A percentile compares a stretch with the other conserved stretches of the same genome.
These are phyloP conservation scores for Martiniozyma abietophila DNA, from an alignment of 805 yeast species.

Conservation along the genomic window DNA sequence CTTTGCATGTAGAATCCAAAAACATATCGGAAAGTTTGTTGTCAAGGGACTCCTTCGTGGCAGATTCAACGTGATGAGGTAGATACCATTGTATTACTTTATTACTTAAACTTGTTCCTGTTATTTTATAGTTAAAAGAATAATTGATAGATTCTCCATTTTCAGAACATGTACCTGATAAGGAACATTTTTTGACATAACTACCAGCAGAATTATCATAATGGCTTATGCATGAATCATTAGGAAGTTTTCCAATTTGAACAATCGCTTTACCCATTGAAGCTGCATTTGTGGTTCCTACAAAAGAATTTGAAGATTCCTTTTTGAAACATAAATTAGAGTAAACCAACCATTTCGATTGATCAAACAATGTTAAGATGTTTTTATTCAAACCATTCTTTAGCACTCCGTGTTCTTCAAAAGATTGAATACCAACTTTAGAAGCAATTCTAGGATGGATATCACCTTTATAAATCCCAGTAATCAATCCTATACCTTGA, in stretches of 20 bases:
- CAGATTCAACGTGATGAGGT: constrained; percentile 42
- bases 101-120: constrained; percentile 19
- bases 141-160: constrained; percentile 30
- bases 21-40: constrained; percentile 20
- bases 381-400: constrained; percentile 43
- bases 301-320: constrained; percentile 20
- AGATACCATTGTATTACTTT: constrained; percentile 36
- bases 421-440: constrained; percentile 52
- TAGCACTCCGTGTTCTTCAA: constrained; percentile 32
- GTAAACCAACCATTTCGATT: constrained; percentile 59
- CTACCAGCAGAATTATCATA: constrained; percentile 66
- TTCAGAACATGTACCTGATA: constrained; percentile 28
- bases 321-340: constrained; percentile 16
- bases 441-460: constrained; percentile 49
- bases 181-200: constrained; percentile 40
- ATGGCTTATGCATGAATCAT: constrained; percentile 25
- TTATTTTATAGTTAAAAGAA: constrained; percentile 29
- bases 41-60: constrained; percentile 19
- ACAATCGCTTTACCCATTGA: constrained; percentile 32
- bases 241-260: constrained; percentile 40
- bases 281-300: constrained; percentile 26
- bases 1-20: constrained; percentile 47
- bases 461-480: constrained; percentile 46
- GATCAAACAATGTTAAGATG: constrained; percentile 43
- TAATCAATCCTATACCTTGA: constrained; percentile 76